Base-by-base conservation (phyloP, 345 rosid species). In the Cochlearia excelsa region DNA sequence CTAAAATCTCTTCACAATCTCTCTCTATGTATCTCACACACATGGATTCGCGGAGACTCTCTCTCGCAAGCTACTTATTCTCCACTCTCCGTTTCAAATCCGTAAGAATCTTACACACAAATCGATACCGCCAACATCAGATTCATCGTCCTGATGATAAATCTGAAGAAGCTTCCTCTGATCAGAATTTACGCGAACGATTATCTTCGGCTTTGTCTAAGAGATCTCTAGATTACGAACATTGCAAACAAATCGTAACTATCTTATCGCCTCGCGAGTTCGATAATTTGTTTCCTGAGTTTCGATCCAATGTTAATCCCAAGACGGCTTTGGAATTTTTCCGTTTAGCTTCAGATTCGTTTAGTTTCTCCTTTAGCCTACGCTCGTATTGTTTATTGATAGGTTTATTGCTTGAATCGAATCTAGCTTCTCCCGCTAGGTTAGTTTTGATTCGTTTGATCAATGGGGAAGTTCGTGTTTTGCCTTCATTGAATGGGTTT, bases 341-440 rank as follows among this genome's bases (percentile, higher is more conserved):
- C 46, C 69, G 79, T 37, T 76, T 80, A 55, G 95, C 95, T 1
- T 75, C 84, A 2, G 67, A 67, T 49, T 61, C 78, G 5, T 83
- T 69, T 33, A 71, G 74, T 42, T 86, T 82, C 67, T 79, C 53
- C n/a, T 86, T 89, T 72, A 86, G 84, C 2, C 78, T 77, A 51
- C 80, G 82, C 31, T 82, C 92, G 48, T 86, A 83, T 73, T 86
- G 84, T 63, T 60, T 84, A 57, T 57, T 86, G 77, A 66, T 90
- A 54, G 78, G 76, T 37, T 71, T 80, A 69, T 82, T 86, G 63
- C 66, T 84, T 50, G 68, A 61, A 23, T 51, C 77, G 42, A 69
- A 75, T 57, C 70, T 75, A 38, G 34, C 48, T 30, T 74, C 89
- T 7, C 75, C 95, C 43, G 90, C 90, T 9, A 80, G 90, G 57